Evolutionary conservation across 805 yeast genomes (phyloP), one percentile per base, ranked within the genome.

Genomic region (Wickerhamomyces hampshirensis): DNA sequence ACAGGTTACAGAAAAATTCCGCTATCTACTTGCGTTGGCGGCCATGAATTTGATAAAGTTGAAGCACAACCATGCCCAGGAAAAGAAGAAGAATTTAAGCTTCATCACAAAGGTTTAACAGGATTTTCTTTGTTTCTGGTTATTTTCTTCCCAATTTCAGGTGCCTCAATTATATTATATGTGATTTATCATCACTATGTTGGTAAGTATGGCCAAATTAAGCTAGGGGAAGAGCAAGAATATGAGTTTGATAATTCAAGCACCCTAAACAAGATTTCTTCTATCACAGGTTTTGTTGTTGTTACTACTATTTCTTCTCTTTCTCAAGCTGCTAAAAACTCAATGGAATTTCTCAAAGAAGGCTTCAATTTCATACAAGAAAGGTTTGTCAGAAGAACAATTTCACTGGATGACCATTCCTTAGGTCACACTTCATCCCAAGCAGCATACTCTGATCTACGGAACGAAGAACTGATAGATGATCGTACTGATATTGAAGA

Each of bases 1-100:
- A 88, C 98, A 1, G 98, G 98, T 1, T 93, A 93, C 59, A 76
- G 98, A 56, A 78, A 77, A 50, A 73, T 89, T 18, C 93, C 96
- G 1, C 56, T 84, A 38, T 80, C 93, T 10, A 85, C 96, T 0
- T 93, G 98, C 65, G 70, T 65, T 30, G 94, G 87, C 16, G 98
- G 98, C 4, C 60, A 75, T 37, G 68, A 71, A 39, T 71, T 85
- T 35, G 97, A 85, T 53, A 68, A 72, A 26, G 73, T 78, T 58
- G 69, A 64, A 14, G 68, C 83, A 3, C 69, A 64, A 37, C 75
- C 97, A 6, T 93, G 98, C 59, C 97, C 98, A 5, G 98, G 98
- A 2, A 84, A 79, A 50, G 78, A 80, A 42, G 59, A 63, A 9
- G 80, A 86, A 47, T 88, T 76, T 37, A 56, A 61, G 23, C 61